Base-by-base conservation (phyloP, 768 basidiomycete species). In the Galerina sulciceps region DNA sequence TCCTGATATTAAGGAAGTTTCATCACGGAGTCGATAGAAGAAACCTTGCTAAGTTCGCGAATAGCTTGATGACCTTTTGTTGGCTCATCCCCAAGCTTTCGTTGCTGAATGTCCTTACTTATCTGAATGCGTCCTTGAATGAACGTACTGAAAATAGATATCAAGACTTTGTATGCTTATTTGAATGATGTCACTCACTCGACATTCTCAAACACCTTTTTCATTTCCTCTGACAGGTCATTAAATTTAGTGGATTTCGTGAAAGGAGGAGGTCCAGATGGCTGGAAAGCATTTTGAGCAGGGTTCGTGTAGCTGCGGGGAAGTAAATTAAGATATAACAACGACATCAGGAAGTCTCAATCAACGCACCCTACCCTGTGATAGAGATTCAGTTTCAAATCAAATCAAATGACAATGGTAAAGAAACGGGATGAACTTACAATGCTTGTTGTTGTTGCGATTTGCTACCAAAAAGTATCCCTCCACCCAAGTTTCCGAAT, bases 61-160 rank as follows among this genome's bases (percentile, higher is more conserved):
- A 91, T 85, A 50, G 85, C 79, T 52, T 90, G 89, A 63, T 88
- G 85, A 0, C 88, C 88, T 68, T 89, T 90, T 5, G 81, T 81
- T 1, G 90, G 82, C 65, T 92, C 90, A 60, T 88, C 86, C 0
- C 89, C 90, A 4, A 92, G 76, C 68, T 90, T 90, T 52, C 87
- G 83, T 66, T 88, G 85, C 60, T 89, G 88, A 17, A 93, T 73
- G 45, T 92, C 89, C 64, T 90, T 91, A 66, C 88, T 86, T 58
- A 93, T 91, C 64, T 93, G 90, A 1, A 91, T 77, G 22, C 89
- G 86, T 26, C 88, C 88, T 75, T 93, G 90, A 23, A 92, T 90
- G 60, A 86, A 80, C 8, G 85, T 69, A 55, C 90, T 92, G 46
- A 50, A 67, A 59, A 17, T 65, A 62, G 47, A 61, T 6, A 52